Conservation (phyloP, 768 basidiomycete genomes). For the Tylopilus plumbeoviolaceoides region DNA sequence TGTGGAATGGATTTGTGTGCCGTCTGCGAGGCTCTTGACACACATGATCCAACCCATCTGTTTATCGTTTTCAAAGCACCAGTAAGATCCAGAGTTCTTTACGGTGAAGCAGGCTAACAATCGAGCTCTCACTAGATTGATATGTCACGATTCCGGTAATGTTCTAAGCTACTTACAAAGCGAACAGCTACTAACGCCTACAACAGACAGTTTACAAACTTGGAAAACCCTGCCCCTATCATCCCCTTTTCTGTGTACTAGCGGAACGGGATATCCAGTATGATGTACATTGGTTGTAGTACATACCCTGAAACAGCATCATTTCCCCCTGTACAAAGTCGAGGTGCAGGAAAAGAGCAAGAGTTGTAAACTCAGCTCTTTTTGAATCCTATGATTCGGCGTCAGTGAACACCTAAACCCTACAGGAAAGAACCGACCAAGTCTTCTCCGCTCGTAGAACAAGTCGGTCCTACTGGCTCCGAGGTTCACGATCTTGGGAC, state of each 20-base stretch:
- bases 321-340: background rate
- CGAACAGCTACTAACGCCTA: conserved; percentile 8
- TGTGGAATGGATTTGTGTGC: conserved; percentile 87
- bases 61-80: conserved; percentile 87
- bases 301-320: conserved; percentile 2
- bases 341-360: background rate
- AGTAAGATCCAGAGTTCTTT: conserved; percentile 38
- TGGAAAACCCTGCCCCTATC: conserved; percentile 60
- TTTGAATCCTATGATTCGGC: conserved; percentile 24
- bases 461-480: conserved; percentile 90
- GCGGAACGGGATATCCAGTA: conserved; percentile 17
- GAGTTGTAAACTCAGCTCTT: conserved; percentile 24
- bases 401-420: background rate
- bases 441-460: conserved; percentile 85
- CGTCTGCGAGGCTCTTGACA: conserved; percentile 73
- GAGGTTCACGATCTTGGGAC: conserved; percentile 97
- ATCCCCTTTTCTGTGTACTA: conserved; percentile 61
- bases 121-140: conserved; percentile 47
- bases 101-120: conserved; percentile 3
- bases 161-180: conserved; percentile 17
- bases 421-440: conserved; percentile 47
- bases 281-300: background rate
- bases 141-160: conserved; percentile 66
- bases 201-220: conserved; percentile 48
- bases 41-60: conserved; percentile 77